These are phyloP conservation scores for Kwoniella shandongensis DNA, from an alignment of 768 basidiomycete genomes.

Conservation along the genomic window DNA sequence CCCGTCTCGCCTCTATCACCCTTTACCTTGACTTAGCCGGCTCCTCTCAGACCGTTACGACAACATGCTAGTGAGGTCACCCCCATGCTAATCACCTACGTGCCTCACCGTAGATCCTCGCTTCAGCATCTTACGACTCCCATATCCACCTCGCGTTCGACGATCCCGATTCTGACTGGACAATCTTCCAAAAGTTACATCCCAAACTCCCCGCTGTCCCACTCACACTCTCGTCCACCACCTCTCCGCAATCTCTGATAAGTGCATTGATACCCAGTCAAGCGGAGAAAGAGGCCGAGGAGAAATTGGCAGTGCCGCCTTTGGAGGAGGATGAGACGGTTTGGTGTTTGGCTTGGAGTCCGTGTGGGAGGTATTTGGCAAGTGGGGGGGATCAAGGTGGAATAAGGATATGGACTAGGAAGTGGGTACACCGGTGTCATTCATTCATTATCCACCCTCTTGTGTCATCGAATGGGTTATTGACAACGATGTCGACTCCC, in stretches of 20 bases:
- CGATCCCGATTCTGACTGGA: slow-evolving; percentile 94
- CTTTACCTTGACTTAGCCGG: not conserved
- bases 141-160: slow-evolving; percentile 90
- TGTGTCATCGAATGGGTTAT: too few relatives aligned
- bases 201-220: slow-evolving; percentile 36
- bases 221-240: slow-evolving; percentile 21
- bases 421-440: too few relatives aligned
- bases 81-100: not conserved
- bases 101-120: slow-evolving; percentile 68
- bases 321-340: slow-evolving; percentile 64
- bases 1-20: too few relatives aligned
- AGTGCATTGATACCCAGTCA: slow-evolving; percentile 18
- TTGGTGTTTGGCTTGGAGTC: slow-evolving; percentile 81
- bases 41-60: too few relatives aligned
- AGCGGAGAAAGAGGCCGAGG: slow-evolving; percentile 25
- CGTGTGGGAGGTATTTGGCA: slow-evolving; percentile 75
- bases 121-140: slow-evolving; percentile 95
- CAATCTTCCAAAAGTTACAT: slow-evolving; percentile 71
- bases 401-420: slow-evolving; percentile 78
- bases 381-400: slow-evolving; percentile 82
- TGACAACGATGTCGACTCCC: too few relatives aligned
- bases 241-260: slow-evolving; percentile 11
- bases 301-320: slow-evolving; percentile 39
- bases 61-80: too few relatives aligned
- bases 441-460: too few relatives aligned